These are phyloP conservation scores for Citrus cavaleriei DNA, from an alignment of 345 rosid genomes.

Conservation along the genomic window DNA sequence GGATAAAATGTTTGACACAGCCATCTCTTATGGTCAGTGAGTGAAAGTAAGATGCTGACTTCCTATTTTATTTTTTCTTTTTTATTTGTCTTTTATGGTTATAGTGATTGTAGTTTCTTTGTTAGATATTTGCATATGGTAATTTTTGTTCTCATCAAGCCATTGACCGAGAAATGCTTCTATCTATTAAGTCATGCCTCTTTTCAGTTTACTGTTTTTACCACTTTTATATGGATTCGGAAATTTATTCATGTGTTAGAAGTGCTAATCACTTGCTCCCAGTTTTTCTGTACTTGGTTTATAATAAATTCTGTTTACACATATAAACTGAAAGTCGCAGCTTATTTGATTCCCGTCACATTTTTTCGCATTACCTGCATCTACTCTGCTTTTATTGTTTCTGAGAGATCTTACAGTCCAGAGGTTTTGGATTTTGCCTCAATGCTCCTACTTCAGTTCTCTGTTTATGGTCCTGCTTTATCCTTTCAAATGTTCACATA, in stretches of 20 bases:
- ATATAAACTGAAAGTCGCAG: background rate
- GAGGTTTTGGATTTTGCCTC: background rate
- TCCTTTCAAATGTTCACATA: background rate
- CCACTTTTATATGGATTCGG: background rate
- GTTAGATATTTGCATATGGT: slow-evolving; percentile 14
- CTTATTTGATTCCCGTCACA: background rate
- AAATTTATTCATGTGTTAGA: background rate
- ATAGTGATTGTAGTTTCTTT: slow-evolving; percentile 17
- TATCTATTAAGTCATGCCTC: background rate
- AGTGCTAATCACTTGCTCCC: background rate
- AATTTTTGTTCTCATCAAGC: slow-evolving; percentile 22
- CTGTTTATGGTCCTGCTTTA: background rate
- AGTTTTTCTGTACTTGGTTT: background rate
- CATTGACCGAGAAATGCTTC: background rate
- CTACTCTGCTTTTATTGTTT: background rate
- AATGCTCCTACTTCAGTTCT: background rate
- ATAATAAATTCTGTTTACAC: background rate
- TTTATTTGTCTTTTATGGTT: background rate
- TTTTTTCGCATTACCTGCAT: background rate
- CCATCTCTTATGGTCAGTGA: slow-evolving; percentile 21
- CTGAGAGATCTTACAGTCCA: background rate
- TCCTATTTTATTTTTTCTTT: background rate
- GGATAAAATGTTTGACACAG: slow-evolving; percentile 19
- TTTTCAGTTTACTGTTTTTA: background rate
- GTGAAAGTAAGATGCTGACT: slow-evolving; percentile 21